phyloP scores from a whole-genome alignment of 441 rosid species.

The Erodium trifolium region DNA sequence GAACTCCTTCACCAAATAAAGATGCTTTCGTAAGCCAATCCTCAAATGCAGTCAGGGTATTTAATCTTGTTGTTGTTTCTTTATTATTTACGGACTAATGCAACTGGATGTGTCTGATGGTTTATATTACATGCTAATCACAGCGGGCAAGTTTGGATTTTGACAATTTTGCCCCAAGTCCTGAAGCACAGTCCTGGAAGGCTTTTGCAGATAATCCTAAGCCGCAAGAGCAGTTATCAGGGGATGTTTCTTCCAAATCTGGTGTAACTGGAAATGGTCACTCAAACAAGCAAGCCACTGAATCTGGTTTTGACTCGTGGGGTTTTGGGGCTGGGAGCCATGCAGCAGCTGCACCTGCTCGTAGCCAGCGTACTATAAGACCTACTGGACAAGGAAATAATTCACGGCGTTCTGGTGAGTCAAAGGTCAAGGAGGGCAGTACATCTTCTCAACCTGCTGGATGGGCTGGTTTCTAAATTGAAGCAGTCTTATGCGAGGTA shows the following conservation, averaged over 20 bases:
- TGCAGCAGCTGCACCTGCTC: conserved; percentile 28
- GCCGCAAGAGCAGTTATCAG: conserved; percentile 34
- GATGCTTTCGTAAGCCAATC: conserved; percentile 36
- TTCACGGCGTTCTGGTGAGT: conserved; percentile 34
- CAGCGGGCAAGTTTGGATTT: conserved; percentile 30
- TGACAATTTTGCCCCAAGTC: conserved; percentile 32
- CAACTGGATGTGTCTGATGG: background rate
- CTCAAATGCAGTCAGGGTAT: conserved; percentile 29
- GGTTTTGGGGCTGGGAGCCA: conserved; percentile 73
- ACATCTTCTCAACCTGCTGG: conserved; percentile 75
- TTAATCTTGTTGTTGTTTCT: background rate
- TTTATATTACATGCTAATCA: conserved; percentile 17
- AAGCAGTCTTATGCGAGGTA: background rate
- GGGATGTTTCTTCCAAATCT: conserved; percentile 35
- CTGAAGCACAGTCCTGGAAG: conserved; percentile 58
- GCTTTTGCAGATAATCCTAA: conserved; percentile 58
- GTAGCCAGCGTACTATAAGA: conserved; percentile 29
- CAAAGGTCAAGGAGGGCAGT: conserved; percentile 38
- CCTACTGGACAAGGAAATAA: conserved; percentile 38
- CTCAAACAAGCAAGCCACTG: conserved; percentile 40
- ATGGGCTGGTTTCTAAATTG: conserved; percentile 82
- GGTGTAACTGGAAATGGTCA: conserved; percentile 44
- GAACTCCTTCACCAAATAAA: conserved; percentile 51
- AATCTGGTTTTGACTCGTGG: conserved; percentile 56
- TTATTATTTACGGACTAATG: background rate